These are phyloP conservation scores for Fonsecaea pedrosoi DNA, from an alignment of 2,329 filamentous ascomycete species.

Conservation along the genomic window DNA sequence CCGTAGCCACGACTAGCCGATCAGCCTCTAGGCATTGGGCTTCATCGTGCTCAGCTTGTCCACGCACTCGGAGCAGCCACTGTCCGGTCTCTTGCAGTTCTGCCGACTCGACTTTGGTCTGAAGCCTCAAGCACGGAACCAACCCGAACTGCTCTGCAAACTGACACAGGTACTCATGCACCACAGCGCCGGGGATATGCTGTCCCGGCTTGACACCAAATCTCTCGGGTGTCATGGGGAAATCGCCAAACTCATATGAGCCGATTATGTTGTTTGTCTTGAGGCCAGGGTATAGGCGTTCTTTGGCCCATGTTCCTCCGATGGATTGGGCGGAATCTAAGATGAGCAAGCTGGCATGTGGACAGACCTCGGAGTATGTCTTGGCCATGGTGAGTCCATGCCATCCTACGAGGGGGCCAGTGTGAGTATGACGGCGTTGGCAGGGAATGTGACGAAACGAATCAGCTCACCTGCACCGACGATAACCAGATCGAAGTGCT, in stretches of 20 bases:
- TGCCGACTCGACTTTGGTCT: slow-evolving; percentile 59
- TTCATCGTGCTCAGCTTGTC: slow-evolving; percentile 1
- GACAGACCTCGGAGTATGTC: slow-evolving; percentile 66
- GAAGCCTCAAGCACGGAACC: slow-evolving; percentile 55
- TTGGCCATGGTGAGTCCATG: slow-evolving; percentile 68
- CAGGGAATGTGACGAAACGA: not conserved
- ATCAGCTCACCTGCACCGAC: slow-evolving; percentile 17
- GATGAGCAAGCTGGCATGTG: slow-evolving; percentile 62
- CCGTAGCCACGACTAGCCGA: slow-evolving; percentile 68
- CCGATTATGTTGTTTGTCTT: slow-evolving; percentile 77
- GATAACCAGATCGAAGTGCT: slow-evolving; percentile 16
- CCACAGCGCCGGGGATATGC: slow-evolving; percentile 64
- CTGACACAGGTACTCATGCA: slow-evolving; percentile 64
- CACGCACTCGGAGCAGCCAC: slow-evolving; percentile 44
- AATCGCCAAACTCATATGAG: slow-evolving; percentile 75
- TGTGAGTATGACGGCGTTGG: not conserved
- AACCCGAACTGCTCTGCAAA: slow-evolving; percentile 64
- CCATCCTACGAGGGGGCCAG: slow-evolving; percentile 49
- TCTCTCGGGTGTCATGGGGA: slow-evolving; percentile 67
- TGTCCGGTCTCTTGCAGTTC: slow-evolving; percentile 51
- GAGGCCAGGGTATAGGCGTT: slow-evolving; percentile 70
- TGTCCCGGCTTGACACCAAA: slow-evolving; percentile 59
- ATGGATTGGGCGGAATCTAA: slow-evolving; percentile 64
- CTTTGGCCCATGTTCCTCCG: slow-evolving; percentile 73
- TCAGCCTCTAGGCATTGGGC: slow-evolving; percentile 41